phyloP scores from a whole-genome alignment of 73 alveolate species.

The Paramecium tetraurelia region DNA sequence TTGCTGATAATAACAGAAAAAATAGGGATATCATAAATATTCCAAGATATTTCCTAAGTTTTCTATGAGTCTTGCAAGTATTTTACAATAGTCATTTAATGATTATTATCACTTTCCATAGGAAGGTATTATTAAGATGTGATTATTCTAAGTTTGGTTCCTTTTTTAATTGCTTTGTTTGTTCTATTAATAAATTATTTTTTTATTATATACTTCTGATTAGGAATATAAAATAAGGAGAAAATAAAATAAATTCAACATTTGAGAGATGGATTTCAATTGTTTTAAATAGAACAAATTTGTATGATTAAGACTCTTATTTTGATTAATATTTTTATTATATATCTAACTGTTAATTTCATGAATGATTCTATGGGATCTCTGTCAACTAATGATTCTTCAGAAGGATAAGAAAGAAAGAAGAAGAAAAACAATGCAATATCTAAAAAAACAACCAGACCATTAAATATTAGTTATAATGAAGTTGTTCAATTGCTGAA shows the following conservation, averaged over 20 bases:
- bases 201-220: neutral
- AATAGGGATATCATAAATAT: slow-evolving; percentile 50
- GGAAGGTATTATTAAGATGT: neutral
- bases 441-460: neutral
- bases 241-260: neutral
- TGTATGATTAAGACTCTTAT: neutral
- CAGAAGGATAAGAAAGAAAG: neutral
- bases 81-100: neutral
- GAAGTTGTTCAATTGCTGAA: neutral
- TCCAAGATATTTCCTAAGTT: neutral
- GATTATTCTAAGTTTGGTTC: neutral
- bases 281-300: neutral
- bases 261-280: slow-evolving; percentile 3
- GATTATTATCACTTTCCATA: neutral
- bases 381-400: slow-evolving; percentile 30
- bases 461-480: neutral
- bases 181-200: neutral
- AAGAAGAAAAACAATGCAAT: neutral
- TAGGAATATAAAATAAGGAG: neutral
- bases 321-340: neutral
- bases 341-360: slow-evolving; percentile 21
- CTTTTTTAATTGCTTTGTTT: neutral
- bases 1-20: slow-evolving; percentile 86
- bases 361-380: slow-evolving; percentile 29
- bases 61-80: neutral